Conservation (phyloP, 2,329 filamentous ascomycete genomes). For the Epichloe bromicola region DNA sequence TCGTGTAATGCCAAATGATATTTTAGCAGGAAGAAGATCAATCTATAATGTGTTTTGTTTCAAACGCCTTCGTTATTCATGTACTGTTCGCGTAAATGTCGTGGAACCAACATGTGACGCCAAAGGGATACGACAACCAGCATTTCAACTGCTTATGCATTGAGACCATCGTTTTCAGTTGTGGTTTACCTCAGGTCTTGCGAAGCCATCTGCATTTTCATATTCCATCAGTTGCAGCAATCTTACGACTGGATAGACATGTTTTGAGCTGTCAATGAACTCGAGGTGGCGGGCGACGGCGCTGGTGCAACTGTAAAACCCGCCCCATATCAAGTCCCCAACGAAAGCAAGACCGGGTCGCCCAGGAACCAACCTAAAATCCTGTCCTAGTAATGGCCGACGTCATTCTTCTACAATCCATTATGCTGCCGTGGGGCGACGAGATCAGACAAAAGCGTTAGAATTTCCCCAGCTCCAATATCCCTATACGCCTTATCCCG, state of each 20-base stretch:
- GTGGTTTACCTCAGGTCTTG: too few species aligned
- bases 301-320: background rate
- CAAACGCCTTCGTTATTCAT: background rate
- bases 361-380: too few species aligned
- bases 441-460: background rate
- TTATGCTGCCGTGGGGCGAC: background rate
- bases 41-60: background rate
- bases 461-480: too few species aligned
- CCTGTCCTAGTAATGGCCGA: background rate
- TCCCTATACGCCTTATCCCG: too few species aligned
- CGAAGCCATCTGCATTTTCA: too few species aligned
- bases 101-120: background rate
- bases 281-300: background rate
- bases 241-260: background rate
- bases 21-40: constrained; percentile 2
- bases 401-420: background rate
- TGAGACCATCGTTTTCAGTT: too few species aligned
- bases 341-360: background rate
- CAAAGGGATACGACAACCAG: background rate
- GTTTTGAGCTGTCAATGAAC: background rate
- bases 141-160: too few species aligned
- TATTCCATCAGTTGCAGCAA: too few species aligned
- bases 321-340: background rate
- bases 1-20: constrained; percentile 17
- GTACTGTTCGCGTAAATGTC: too few species aligned